phyloP scores from a whole-genome alignment of 306 rosid species.

The Citrullus colocynthis region DNA sequence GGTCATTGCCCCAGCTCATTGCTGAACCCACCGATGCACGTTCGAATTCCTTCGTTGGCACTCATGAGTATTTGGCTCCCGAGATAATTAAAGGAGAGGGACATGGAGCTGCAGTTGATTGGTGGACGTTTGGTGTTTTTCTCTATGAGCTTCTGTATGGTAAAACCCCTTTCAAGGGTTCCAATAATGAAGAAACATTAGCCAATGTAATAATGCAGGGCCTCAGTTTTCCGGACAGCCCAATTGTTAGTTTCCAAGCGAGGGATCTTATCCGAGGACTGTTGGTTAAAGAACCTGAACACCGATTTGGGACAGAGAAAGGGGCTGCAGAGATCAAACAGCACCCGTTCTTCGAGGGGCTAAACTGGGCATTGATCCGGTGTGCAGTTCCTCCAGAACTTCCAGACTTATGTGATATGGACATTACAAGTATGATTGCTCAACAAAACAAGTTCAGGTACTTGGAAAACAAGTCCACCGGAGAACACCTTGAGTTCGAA shows the following conservation, averaged over 20 bases:
- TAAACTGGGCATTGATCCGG: slow-evolving; percentile 70
- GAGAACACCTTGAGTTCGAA: slow-evolving; percentile 52
- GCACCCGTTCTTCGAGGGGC: slow-evolving; percentile 72
- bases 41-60: slow-evolving; percentile 70
- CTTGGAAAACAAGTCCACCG: slow-evolving; percentile 40
- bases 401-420: slow-evolving; percentile 48
- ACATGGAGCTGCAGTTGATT: slow-evolving; percentile 74
- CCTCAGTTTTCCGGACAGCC: slow-evolving; percentile 55
- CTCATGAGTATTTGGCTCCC: slow-evolving; percentile 68
- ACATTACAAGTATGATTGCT: slow-evolving; percentile 27
- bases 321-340: slow-evolving; percentile 71
- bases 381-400: slow-evolving; percentile 58
- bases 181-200: slow-evolving; percentile 51
- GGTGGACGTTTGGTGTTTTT: slow-evolving; percentile 82
- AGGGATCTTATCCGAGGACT: slow-evolving; percentile 64
- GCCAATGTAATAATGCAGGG: slow-evolving; percentile 47
- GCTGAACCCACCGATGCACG: slow-evolving; percentile 67
- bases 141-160: slow-evolving; percentile 64
- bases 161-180: slow-evolving; percentile 62
- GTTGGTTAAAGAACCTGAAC: slow-evolving; percentile 56
- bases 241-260: slow-evolving; percentile 57
- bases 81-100: slow-evolving; percentile 76
- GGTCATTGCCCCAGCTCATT: slow-evolving; percentile 63
- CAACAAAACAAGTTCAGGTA: slow-evolving; percentile 29
- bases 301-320: slow-evolving; percentile 54